phyloP scores from a whole-genome alignment of 1,284 basidiomycete species.

The Naganishia sp. region DNA sequence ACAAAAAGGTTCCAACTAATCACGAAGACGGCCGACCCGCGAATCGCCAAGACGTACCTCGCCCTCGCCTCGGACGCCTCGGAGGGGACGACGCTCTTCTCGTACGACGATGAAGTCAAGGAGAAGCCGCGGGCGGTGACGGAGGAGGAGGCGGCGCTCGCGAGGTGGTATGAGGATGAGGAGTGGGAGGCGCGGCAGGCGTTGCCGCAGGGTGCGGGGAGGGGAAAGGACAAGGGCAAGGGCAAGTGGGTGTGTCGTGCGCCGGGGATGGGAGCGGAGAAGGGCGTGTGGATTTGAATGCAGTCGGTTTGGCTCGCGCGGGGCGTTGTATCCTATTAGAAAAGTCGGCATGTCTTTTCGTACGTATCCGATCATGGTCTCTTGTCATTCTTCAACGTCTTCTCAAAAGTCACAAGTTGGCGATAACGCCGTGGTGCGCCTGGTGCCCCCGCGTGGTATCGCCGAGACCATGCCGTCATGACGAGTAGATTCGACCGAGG shows the following conservation, averaged over 20 bases:
- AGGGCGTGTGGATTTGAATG: no score
- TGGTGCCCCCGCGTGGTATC: no score
- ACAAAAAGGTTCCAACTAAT: conserved; percentile 46
- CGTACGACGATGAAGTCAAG: not conserved
- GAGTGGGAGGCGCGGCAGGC: not conserved
- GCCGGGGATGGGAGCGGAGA: not conserved
- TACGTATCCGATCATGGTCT: no score
- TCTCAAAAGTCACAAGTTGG: conserved; percentile 5
- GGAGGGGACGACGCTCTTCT: not conserved
- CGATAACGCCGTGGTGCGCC: not conserved
- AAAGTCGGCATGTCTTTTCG: no score
- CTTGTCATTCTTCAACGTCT: conserved; percentile 1
- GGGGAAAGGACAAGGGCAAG: not conserved
- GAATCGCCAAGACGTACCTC: conserved; percentile 32
- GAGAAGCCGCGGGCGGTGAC: not conserved
- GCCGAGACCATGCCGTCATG: no score
- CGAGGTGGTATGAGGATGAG: conserved; percentile 9
- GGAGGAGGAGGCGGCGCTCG: not conserved
- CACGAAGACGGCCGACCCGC: conserved; percentile 41
- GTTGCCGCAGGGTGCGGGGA: not conserved
- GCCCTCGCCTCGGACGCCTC: conserved; percentile 2
- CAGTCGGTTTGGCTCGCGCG: no score
- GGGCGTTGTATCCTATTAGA: no score
- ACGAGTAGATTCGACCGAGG: no score
- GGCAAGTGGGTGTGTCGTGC: conserved; percentile 2